Evolutionary conservation across 176 grass and related monocot species (phyloP).

Genomic region (Urochloa ruziziensis): DNA sequence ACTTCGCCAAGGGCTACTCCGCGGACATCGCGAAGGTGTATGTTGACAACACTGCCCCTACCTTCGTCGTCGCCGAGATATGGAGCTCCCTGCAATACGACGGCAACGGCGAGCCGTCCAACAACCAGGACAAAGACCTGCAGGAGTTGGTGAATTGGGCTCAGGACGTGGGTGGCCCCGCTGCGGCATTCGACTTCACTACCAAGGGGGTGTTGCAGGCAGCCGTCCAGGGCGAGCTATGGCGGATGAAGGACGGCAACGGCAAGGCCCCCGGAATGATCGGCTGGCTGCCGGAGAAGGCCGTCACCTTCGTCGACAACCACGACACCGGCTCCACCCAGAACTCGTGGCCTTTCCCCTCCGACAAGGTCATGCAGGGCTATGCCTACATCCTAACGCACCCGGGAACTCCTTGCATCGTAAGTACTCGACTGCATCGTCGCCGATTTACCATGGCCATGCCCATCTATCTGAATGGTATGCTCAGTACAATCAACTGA

Average conservation of each 20-base stretch:
- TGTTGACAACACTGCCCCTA: conserved; percentile 46
- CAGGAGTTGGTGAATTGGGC: conserved; percentile 78
- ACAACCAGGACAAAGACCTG: conserved; percentile 58
- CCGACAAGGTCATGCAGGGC: conserved; percentile 79
- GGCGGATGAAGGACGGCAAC: conserved; percentile 62
- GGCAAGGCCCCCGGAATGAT: conserved; percentile 75
- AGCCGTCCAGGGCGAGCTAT: conserved; percentile 71
- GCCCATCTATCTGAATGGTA: neutral
- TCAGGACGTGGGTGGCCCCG: conserved; percentile 47
- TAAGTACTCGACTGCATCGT: conserved; percentile 28
- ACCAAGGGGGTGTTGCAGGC: conserved; percentile 79
- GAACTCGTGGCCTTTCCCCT: conserved; percentile 58
- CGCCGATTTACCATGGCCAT: neutral
- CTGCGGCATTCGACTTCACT: conserved; percentile 78
- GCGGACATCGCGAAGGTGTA: conserved; percentile 60
- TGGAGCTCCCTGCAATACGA: conserved; percentile 72
- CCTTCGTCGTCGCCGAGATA: conserved; percentile 75
- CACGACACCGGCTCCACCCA: conserved; percentile 87
- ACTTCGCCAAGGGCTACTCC: conserved; percentile 81
- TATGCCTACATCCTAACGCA: conserved; percentile 88
- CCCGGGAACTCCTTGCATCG: conserved; percentile 73
- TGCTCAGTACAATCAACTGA: neutral
- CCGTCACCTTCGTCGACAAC: conserved; percentile 86
- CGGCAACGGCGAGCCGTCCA: conserved; percentile 53
- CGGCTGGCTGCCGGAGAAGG: conserved; percentile 74